Evolutionary conservation across 2,329 filamentous ascomycete species (phyloP).

Genomic region (Drechslerella coelobrocha): DNA sequence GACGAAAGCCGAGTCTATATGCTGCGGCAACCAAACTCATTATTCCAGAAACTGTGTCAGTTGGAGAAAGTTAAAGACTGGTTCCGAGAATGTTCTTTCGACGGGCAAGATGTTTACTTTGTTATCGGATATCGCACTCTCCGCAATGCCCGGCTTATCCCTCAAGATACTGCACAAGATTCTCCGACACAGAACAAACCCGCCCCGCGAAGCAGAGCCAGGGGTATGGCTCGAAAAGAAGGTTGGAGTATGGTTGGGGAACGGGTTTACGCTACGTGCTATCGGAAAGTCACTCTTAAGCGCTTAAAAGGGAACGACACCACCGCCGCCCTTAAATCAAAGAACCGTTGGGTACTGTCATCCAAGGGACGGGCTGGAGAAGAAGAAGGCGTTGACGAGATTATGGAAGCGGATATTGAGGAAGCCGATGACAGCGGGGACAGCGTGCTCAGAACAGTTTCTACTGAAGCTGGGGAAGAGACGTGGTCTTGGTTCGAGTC

Average conservation of each 20-base stretch:
- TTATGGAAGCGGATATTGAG: slow-evolving; percentile 19
- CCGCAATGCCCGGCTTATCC: slow-evolving; percentile 26
- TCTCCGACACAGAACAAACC: background rate
- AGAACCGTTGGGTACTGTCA: slow-evolving; percentile 26
- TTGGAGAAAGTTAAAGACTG: slow-evolving; percentile 2
- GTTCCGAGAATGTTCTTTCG: slow-evolving; percentile 1
- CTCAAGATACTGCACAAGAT: slow-evolving; percentile 3
- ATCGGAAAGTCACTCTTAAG: slow-evolving; percentile 22
- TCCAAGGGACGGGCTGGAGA: slow-evolving; percentile 6
- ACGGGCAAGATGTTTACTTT: slow-evolving; percentile 22
- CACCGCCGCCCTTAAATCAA: slow-evolving; percentile 8
- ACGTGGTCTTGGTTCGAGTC: background rate
- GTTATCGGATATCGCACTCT: slow-evolving; percentile 32
- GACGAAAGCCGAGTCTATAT: slow-evolving; percentile 38
- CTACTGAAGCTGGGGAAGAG: slow-evolving; percentile 8
- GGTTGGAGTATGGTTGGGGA: slow-evolving; percentile 32
- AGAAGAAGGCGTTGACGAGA: background rate
- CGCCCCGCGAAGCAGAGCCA: background rate
- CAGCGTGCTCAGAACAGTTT: slow-evolving; percentile 1
- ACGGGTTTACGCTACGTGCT: slow-evolving; percentile 36
- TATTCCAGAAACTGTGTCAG: slow-evolving; percentile 23
- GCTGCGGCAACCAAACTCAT: slow-evolving; percentile 14
- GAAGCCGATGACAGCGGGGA: slow-evolving; percentile 21
- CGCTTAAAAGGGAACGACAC: slow-evolving; percentile 1
- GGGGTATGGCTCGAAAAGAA: slow-evolving; percentile 1